Conservation (phyloP, 2,329 filamentous ascomycete genomes). For the Stagonosporopsis chrysanthemi region DNA sequence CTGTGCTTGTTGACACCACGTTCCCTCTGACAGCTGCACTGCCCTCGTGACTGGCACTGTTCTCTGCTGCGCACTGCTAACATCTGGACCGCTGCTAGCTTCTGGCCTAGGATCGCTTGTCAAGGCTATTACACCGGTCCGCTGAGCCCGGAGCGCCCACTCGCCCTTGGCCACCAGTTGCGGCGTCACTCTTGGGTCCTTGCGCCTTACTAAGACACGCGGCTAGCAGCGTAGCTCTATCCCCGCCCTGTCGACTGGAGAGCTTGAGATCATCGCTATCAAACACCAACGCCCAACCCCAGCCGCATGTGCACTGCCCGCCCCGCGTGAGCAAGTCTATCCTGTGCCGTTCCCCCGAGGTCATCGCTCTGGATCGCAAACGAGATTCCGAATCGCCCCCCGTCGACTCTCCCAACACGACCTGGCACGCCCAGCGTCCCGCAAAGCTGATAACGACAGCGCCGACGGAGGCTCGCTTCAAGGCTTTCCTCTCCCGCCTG, state of each 20-base stretch:
- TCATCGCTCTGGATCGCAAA: slow-evolving; percentile 52
- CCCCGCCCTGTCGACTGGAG: slow-evolving; percentile 35
- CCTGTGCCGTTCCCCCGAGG: slow-evolving; percentile 19
- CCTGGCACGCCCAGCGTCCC: slow-evolving; percentile 39
- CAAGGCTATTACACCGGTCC: slow-evolving; percentile 38
- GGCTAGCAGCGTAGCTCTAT: slow-evolving; percentile 33
- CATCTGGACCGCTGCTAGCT: slow-evolving; percentile 23
- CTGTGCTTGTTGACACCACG: slow-evolving; percentile 13
- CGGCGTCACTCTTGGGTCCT: slow-evolving; percentile 29
- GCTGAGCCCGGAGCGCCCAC: slow-evolving; percentile 28
- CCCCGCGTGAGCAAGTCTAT: slow-evolving; percentile 22
- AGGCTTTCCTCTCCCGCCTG: slow-evolving; percentile 55
- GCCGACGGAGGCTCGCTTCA: slow-evolving; percentile 54
- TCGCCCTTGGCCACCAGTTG: slow-evolving; percentile 24
- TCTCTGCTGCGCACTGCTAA: slow-evolving; percentile 7
- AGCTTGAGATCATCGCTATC: slow-evolving; percentile 36
- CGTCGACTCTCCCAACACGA: slow-evolving; percentile 42
- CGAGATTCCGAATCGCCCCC: slow-evolving; percentile 43
- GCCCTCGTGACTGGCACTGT: slow-evolving; percentile 17
- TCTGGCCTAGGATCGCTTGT: slow-evolving; percentile 29
- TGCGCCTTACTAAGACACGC: slow-evolving; percentile 34
- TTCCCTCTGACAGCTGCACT: slow-evolving; percentile 15
- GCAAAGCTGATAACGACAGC: slow-evolving; percentile 47
- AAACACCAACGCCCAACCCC: slow-evolving; percentile 24
- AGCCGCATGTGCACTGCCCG: slow-evolving; percentile 28